A percentile compares a stretch with the other conserved stretches of the same genome.
These are phyloP conservation scores for Solanum virginianum DNA, from an alignment of 257 asterid species.

Conservation along the genomic window DNA sequence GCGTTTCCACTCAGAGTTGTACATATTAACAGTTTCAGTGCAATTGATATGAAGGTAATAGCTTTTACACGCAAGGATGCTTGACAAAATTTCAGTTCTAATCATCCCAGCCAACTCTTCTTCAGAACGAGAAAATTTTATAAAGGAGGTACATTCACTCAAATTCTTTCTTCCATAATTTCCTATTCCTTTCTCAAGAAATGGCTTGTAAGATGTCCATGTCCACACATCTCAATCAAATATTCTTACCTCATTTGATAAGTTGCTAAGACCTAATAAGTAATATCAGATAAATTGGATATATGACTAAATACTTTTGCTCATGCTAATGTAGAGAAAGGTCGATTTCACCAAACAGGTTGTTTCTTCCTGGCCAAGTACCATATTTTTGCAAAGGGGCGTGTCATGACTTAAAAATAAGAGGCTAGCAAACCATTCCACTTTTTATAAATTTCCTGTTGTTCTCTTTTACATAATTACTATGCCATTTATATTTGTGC, in stretches of 20 bases:
- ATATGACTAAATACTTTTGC: not conserved
- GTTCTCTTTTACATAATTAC: not conserved
- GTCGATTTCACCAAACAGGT: not conserved
- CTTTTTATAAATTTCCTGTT: not conserved
- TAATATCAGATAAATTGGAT: not conserved
- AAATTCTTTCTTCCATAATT: not conserved
- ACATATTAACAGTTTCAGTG: not conserved
- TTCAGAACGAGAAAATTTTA: not conserved
- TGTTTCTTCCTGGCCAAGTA: not conserved
- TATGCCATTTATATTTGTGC: not conserved
- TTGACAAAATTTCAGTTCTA: not conserved
- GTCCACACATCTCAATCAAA: not conserved
- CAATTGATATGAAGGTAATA: not conserved
- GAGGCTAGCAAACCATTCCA: not conserved
- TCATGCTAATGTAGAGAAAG: not conserved
- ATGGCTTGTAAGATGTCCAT: not conserved
- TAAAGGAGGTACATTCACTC: not conserved
- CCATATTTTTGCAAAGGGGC: not conserved
- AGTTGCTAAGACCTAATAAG: not conserved
- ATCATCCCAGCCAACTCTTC: not conserved
- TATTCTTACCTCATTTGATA: not conserved
- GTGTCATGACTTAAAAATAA: not conserved
- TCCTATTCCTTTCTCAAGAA: not conserved
- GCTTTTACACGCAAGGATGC: not conserved
- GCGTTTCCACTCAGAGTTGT: not conserved